A percentile compares a stretch with the other conserved stretches of the same genome.
Conservation (phyloP, 768 basidiomycete species). For the Dictyophora rubrovolvata region DNA sequence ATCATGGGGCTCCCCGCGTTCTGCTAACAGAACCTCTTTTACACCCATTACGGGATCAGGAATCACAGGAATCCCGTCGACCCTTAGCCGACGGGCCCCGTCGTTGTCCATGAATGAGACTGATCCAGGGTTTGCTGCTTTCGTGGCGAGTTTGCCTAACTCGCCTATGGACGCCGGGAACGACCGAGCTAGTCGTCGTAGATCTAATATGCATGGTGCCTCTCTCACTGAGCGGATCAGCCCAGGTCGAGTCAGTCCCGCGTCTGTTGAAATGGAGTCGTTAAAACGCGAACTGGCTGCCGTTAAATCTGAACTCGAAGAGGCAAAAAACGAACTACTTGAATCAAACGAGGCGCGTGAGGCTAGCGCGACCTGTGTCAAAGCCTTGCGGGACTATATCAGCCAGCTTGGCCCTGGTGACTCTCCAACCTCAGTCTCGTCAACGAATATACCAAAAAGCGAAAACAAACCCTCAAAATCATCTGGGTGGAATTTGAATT, state of each 20-base stretch:
- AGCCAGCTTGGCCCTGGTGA: conserved; percentile 59
- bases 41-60: conserved; percentile 54
- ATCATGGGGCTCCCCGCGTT: conserved; percentile 34
- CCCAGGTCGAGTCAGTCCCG: conserved; percentile 6
- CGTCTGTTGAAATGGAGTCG: conserved; percentile 39
- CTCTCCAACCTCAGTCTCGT: conserved; percentile 1
- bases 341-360: conserved; percentile 79
- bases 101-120: conserved; percentile 24
- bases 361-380: conserved; percentile 79
- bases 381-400: conserved; percentile 75
- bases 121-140: conserved; percentile 7
- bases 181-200: background rate
- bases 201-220: background rate
- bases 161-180: background rate
- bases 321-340: conserved; percentile 51
- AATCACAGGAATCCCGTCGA: background rate
- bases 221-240: background rate
- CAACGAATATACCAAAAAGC: background rate
- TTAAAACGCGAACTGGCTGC: conserved; percentile 50
- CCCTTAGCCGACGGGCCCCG: conserved; percentile 45
- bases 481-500: conserved; percentile 49
- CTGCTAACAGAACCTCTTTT: conserved; percentile 64
- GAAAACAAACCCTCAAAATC: conserved; percentile 17
- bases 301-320: conserved; percentile 51
- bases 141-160: conserved; percentile 2